A percentile compares a stretch with the other conserved stretches of the same genome.
These are phyloP conservation scores for Phytopythium sindhum DNA, from an alignment of 352 stramenopile genomes.

Conservation along the genomic window DNA sequence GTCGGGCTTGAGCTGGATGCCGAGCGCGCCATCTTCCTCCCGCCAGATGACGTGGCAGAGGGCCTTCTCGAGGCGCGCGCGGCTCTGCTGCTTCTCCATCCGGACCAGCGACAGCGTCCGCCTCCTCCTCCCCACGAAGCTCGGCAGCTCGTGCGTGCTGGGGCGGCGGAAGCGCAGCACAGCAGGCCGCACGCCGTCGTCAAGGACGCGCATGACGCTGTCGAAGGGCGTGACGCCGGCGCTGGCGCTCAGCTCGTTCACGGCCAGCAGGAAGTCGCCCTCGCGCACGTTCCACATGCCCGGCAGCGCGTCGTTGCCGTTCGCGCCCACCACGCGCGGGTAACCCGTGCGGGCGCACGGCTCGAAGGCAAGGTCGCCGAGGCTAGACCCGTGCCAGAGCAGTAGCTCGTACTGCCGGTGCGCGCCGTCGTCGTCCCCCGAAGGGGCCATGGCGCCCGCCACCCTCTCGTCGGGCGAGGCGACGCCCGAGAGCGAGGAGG, in stretches of 20 bases:
- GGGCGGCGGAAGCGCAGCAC: constrained; percentile 62
- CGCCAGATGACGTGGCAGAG: constrained; percentile 68
- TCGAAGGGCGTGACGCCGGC: constrained; percentile 37
- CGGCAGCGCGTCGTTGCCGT: constrained; percentile 59
- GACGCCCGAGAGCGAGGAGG: constrained; percentile 19
- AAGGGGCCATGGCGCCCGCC: constrained; percentile 2
- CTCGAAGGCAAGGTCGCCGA: constrained; percentile 42
- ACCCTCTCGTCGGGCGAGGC: constrained; percentile 2
- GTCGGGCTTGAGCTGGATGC: constrained; percentile 52
- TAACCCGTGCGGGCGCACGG: constrained; percentile 46
- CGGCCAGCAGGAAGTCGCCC: constrained; percentile 55
- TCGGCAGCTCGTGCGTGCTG: constrained; percentile 32
- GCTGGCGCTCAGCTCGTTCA: constrained; percentile 52
- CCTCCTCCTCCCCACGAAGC: background rate
- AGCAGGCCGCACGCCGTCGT: constrained; percentile 55
- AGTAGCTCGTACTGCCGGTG: constrained; percentile 55
- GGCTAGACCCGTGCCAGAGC: constrained; percentile 53
- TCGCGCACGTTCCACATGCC: constrained; percentile 65
- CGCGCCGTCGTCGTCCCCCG: constrained; percentile 35
- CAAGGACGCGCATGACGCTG: constrained; percentile 48
- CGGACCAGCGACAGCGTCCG: constrained; percentile 9
- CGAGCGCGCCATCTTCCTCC: constrained; percentile 58
- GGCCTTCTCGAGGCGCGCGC: constrained; percentile 49
- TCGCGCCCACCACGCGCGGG: constrained; percentile 44
- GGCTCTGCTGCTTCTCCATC: constrained; percentile 28